These are phyloP conservation scores for Phytophthora hibernalis DNA, from an alignment of 352 stramenopile genomes.

Conservation along the genomic window DNA sequence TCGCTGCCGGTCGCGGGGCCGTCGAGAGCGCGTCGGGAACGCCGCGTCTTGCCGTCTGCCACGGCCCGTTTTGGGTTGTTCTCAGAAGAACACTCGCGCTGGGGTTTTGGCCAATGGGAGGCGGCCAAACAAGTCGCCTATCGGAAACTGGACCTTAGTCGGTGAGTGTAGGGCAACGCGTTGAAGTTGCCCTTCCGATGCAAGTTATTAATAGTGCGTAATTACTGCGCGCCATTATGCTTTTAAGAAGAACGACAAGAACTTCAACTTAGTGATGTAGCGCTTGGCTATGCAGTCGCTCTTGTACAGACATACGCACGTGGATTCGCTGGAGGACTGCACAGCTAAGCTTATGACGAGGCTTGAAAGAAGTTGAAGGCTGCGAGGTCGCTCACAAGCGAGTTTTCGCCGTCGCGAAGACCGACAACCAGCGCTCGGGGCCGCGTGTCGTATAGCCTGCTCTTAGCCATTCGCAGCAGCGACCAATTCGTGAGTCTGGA, in stretches of 20 bases:
- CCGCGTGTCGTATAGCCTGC: too few species aligned
- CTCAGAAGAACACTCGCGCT: conserved; percentile 29
- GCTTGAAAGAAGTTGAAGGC: too few species aligned
- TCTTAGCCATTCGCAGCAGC: too few species aligned
- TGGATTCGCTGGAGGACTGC: too few species aligned
- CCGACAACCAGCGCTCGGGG: too few species aligned
- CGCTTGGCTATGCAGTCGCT: too few species aligned
- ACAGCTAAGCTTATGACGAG: too few species aligned
- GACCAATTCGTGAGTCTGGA: too few species aligned
- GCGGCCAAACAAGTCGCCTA: background rate
- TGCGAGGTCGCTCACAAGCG: too few species aligned
- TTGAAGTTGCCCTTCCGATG: background rate
- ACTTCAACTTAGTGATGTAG: conserved; percentile 5
- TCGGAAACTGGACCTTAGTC: conserved; percentile 1
- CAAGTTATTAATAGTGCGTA: background rate
- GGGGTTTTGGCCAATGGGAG: conserved; percentile 1
- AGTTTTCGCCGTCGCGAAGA: too few species aligned
- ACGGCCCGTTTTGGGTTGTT: conserved; percentile 39
- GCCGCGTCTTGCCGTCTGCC: conserved; percentile 30
- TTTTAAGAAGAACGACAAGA: background rate
- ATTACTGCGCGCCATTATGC: too few species aligned
- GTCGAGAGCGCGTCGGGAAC: conserved; percentile 9
- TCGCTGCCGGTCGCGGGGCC: conserved; percentile 1
- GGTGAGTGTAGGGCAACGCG: background rate
- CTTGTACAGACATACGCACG: too few species aligned